Conservation (phyloP, 257 asterid species). For the Plantago elongata region DNA sequence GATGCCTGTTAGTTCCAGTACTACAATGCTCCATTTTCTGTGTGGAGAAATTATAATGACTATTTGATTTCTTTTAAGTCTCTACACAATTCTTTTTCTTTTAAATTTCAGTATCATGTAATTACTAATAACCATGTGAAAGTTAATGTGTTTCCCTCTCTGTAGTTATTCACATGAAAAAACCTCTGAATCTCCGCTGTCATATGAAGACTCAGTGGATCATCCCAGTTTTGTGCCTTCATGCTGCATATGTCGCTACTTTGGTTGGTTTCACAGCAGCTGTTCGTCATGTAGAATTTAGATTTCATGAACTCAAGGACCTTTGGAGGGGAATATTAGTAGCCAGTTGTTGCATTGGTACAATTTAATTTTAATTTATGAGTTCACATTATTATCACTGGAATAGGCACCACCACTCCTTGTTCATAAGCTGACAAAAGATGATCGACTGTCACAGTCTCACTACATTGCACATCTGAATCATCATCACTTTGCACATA, state of each 20-base stretch:
- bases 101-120: background rate
- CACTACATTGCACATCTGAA: no score
- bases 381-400: no score
- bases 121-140: background rate
- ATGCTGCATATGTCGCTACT: conserved; percentile 59
- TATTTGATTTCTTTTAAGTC: no score
- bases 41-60: no score
- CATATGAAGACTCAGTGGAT: conserved; percentile 70
- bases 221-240: conserved; percentile 58
- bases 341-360: conserved; percentile 63
- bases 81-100: background rate
- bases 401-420: no score
- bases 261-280: conserved; percentile 70
- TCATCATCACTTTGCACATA: no score
- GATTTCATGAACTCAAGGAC: conserved; percentile 81
- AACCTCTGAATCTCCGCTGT: conserved; percentile 72
- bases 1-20: no score
- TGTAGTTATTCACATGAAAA: conserved; percentile 57
- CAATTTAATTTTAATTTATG: background rate
- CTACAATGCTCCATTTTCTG: no score
- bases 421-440: no score
- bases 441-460: no score
- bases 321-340: conserved; percentile 83
- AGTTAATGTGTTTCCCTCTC: conserved; percentile 11
- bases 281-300: conserved; percentile 67